Percentiles rank a stretch among this genome's conserved stretches.
Evolutionary conservation across 202 grass and related monocot species (phyloP).

Genomic region (Brachypodium distachyon): DNA sequence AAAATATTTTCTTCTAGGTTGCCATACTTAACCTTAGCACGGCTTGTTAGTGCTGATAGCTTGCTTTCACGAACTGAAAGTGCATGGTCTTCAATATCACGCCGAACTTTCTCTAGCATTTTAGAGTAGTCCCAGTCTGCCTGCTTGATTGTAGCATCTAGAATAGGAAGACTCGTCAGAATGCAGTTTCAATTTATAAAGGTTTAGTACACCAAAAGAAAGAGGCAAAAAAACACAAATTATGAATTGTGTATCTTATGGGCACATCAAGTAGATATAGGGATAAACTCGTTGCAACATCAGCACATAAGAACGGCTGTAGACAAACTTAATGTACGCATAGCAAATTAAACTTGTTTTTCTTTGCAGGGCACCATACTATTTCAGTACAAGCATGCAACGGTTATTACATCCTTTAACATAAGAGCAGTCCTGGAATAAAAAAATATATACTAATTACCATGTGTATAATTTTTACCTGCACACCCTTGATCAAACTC

Average conservation of each 20-base stretch:
- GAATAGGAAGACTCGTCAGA: constrained; percentile 23
- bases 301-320: neutral
- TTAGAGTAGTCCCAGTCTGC: constrained; percentile 71
- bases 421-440: neutral
- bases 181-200: neutral
- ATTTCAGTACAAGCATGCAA: neutral
- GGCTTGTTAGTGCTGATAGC: constrained; percentile 52
- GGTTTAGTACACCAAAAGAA: constrained; percentile 1
- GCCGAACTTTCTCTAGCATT: constrained; percentile 65
- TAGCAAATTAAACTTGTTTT: neutral
- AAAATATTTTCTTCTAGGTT: constrained; percentile 3
- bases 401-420: neutral
- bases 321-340: neutral
- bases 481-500: constrained; percentile 54
- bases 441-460: neutral
- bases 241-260: neutral
- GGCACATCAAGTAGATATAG: neutral
- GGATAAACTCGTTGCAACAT: neutral
- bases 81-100: constrained; percentile 73
- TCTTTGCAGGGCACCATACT: neutral
- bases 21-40: constrained; percentile 58
- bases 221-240: neutral
- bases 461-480: constrained; percentile 16
- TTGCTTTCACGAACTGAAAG: constrained; percentile 47
- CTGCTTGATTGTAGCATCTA: constrained; percentile 60